Percentiles rank a stretch among this genome's conserved stretches.
phyloP scores from a whole-genome alignment of 345 rosid species.

The Pistacia atlantica region DNA sequence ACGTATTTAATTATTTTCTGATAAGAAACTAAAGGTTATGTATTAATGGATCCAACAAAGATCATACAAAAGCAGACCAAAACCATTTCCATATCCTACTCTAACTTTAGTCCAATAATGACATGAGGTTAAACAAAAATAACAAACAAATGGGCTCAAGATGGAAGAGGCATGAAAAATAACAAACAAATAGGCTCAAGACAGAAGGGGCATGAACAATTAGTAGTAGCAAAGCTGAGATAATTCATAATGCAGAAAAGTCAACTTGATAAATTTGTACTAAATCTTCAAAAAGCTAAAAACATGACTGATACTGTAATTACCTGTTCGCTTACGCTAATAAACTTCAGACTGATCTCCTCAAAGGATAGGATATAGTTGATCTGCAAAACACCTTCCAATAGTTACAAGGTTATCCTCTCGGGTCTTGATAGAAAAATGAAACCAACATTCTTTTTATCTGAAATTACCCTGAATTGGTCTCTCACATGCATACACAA shows the following conservation, averaged over 20 bases:
- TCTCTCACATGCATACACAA: not conserved
- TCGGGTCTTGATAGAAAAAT: not conserved
- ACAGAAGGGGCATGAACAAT: not conserved
- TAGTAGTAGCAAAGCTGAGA: not conserved
- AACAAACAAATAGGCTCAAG: not conserved
- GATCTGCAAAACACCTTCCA: slow-evolving; percentile 56
- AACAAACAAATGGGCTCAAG: not conserved
- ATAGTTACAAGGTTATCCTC: slow-evolving; percentile 17
- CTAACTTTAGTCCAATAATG: slow-evolving; percentile 2
- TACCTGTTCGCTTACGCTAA: slow-evolving; percentile 82
- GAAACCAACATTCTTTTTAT: slow-evolving; percentile 3
- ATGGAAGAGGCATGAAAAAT: not conserved
- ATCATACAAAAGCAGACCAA: too few species aligned
- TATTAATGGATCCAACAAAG: too few species aligned
- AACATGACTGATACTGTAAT: slow-evolving; percentile 19
- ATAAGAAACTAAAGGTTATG: too few species aligned
- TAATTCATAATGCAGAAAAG: not conserved
- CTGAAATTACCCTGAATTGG: not conserved
- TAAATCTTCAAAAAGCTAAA: slow-evolving; percentile 12
- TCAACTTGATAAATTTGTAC: not conserved
- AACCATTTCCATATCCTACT: not conserved
- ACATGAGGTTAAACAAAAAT: not conserved
- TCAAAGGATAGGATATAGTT: slow-evolving; percentile 86
- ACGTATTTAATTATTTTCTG: too few species aligned
- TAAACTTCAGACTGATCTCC: slow-evolving; percentile 95